A percentile compares a stretch with the other conserved stretches of the same genome.
Evolutionary conservation across 805 yeast species (phyloP).

Genomic region (Tetrapisispora iriomotensis): DNA sequence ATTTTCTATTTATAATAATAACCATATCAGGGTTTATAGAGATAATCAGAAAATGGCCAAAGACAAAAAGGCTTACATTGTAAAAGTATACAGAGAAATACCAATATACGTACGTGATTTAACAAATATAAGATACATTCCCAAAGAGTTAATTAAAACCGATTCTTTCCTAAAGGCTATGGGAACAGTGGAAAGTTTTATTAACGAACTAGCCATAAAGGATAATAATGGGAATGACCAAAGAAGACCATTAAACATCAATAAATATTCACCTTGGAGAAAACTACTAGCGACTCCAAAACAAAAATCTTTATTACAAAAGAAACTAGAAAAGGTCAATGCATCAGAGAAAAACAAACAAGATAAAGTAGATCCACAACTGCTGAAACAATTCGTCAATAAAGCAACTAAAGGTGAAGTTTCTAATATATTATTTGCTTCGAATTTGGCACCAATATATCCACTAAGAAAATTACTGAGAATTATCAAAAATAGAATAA

Average conservation of each 20-base stretch:
- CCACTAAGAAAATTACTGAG: conserved; percentile 18
- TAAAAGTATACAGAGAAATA: conserved; percentile 12
- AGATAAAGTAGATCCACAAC: conserved; percentile 1
- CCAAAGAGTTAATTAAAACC: conserved; percentile 8
- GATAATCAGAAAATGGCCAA: conserved; percentile 10
- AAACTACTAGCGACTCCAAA: conserved; percentile 18
- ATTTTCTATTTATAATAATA: conserved; percentile 14
- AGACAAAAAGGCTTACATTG: conserved; percentile 6
- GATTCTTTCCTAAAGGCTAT: conserved; percentile 4
- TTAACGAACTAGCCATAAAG: conserved; percentile 9
- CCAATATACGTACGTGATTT: conserved; percentile 13
- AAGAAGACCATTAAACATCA: conserved; percentile 4
- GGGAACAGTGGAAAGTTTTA: conserved; percentile 20
- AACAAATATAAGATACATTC: conserved; percentile 7
- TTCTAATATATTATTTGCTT: conserved; percentile 21
- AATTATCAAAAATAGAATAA: conserved; percentile 10
- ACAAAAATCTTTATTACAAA: conserved; percentile 16
- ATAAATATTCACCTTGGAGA: conserved; percentile 30
- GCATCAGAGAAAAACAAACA: not conserved
- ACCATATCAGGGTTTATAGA: conserved; percentile 21
- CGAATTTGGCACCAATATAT: conserved; percentile 22
- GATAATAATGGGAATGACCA: conserved; percentile 1
- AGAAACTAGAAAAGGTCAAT: conserved; percentile 4
- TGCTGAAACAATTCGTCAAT: conserved; percentile 3
- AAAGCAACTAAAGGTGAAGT: conserved; percentile 22